Conservation (phyloP, 495 filamentous ascomycete species). For the Penicillium canariense region DNA sequence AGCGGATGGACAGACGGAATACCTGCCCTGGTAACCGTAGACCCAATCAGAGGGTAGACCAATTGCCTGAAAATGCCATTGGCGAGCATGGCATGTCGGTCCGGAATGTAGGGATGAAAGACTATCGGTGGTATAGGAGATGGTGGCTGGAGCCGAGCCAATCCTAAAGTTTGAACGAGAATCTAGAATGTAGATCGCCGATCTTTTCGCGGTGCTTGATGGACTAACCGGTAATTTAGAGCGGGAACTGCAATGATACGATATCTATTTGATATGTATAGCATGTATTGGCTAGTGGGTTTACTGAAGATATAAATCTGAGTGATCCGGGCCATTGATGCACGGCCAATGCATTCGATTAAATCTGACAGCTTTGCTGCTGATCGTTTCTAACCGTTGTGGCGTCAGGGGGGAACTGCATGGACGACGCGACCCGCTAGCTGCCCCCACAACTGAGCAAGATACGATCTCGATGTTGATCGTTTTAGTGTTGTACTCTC, state of each 20-base stretch:
- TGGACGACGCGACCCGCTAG: too few relatives aligned
- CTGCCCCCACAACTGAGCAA: too few relatives aligned
- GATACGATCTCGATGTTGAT: too few relatives aligned
- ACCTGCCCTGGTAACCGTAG: neutral
- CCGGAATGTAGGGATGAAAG: slow-evolving; percentile 16
- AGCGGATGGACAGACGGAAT: neutral
- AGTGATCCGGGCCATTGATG: neutral
- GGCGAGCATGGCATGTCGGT: slow-evolving; percentile 16
- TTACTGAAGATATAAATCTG: neutral
- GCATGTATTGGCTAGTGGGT: neutral
- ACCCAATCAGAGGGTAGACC: neutral
- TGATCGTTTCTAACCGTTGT: too few relatives aligned
- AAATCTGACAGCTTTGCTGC: neutral
- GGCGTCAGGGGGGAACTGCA: too few relatives aligned
- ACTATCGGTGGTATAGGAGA: neutral
- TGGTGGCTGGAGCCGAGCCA: neutral
- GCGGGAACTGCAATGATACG: neutral
- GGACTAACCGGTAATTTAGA: neutral
- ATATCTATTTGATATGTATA: neutral
- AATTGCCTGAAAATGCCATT: slow-evolving; percentile 2
- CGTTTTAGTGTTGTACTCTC: too few relatives aligned
- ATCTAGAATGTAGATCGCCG: slow-evolving; percentile 10
- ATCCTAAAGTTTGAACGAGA: neutral
- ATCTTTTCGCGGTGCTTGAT: neutral
- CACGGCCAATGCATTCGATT: neutral